Evolutionary conservation across 2,329 filamentous ascomycete genomes (phyloP).

Genomic region (Colletotrichum sidae): DNA sequence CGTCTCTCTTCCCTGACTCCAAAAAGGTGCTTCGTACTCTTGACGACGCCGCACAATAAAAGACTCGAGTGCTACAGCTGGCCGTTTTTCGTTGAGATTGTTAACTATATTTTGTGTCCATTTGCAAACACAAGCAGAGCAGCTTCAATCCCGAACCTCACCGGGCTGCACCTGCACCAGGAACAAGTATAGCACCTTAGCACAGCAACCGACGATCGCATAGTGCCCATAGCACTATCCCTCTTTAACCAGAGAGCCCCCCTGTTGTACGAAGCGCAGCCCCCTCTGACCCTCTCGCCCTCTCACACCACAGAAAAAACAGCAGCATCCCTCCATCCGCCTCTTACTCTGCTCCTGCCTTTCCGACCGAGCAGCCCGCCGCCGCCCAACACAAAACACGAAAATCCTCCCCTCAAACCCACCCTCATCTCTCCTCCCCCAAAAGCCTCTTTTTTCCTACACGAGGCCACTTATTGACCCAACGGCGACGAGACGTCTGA

Average conservation of each 20-base stretch:
- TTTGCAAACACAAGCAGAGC: not conserved
- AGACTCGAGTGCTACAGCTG: not conserved
- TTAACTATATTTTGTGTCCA: not conserved
- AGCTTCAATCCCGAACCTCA: not conserved
- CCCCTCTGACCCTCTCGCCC: slow-evolving; percentile 20
- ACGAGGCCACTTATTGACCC: slow-evolving; percentile 30
- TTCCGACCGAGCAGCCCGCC: slow-evolving; percentile 38
- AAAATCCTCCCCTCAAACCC: slow-evolving; percentile 39
- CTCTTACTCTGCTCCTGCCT: slow-evolving; percentile 29
- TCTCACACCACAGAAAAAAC: slow-evolving; percentile 26
- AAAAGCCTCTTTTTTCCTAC: slow-evolving; percentile 28
- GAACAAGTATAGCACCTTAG: too few relatives aligned
- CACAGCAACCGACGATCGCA: slow-evolving; percentile 31
- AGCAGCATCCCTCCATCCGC: slow-evolving; percentile 34
- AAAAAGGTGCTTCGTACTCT: not conserved
- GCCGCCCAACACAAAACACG: slow-evolving; percentile 41
- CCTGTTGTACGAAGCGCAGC: slow-evolving; percentile 35
- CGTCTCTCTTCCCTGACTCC: slow-evolving; percentile 11
- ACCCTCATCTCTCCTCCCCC: slow-evolving; percentile 35
- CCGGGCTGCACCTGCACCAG: slow-evolving; percentile 14
- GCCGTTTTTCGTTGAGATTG: not conserved
- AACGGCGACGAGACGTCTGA: slow-evolving; percentile 38
- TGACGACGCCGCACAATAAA: too few relatives aligned
- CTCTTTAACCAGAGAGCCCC: slow-evolving; percentile 32
- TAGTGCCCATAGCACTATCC: slow-evolving; percentile 39